A percentile compares a stretch with the other conserved stretches of the same genome.
These are phyloP conservation scores for Pseudopyricularia javanii DNA, from an alignment of 2,329 filamentous ascomycete genomes.

Conservation along the genomic window DNA sequence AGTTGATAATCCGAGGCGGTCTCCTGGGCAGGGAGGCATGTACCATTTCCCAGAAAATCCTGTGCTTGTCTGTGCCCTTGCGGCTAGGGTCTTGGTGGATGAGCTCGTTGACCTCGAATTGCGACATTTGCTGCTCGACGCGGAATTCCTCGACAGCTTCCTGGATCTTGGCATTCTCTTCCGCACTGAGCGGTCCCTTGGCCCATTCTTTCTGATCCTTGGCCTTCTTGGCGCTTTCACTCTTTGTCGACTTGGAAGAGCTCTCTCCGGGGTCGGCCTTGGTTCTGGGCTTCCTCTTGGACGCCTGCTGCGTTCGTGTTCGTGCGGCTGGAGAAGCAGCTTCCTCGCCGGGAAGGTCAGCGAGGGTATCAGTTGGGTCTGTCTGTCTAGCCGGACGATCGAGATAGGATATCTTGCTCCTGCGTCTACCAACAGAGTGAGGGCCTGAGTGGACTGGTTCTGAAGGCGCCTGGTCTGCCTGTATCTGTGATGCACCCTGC, in stretches of 20 bases:
- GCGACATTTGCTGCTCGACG: constrained; percentile 25
- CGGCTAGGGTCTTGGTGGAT: constrained; percentile 16
- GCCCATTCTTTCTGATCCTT: neutral
- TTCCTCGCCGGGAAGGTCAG: neutral
- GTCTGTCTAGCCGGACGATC: neutral
- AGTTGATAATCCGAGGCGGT: constrained; percentile 39
- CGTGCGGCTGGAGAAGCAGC: neutral
- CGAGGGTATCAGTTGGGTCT: neutral
- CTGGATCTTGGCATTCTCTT: constrained; percentile 27
- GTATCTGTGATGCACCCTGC: neutral
- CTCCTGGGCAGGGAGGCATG: constrained; percentile 34
- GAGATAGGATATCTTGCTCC: neutral
- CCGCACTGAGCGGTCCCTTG: constrained; percentile 27
- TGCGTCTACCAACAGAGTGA: neutral
- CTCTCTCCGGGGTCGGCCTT: neutral
- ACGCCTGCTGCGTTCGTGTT: neutral
- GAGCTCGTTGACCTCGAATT: constrained; percentile 33
- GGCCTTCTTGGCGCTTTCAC: neutral
- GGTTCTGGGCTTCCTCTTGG: neutral
- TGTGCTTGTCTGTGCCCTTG: constrained; percentile 14
- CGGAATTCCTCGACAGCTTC: constrained; percentile 31
- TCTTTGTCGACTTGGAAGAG: neutral
- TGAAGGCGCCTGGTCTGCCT: neutral
- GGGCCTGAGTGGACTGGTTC: neutral
- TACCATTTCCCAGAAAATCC: constrained; percentile 38